Percentiles rank a stretch among this genome's conserved stretches.
Evolutionary conservation across 495 filamentous ascomycete genomes (phyloP).

Genomic region (Diplogelasinospora grovesii): DNA sequence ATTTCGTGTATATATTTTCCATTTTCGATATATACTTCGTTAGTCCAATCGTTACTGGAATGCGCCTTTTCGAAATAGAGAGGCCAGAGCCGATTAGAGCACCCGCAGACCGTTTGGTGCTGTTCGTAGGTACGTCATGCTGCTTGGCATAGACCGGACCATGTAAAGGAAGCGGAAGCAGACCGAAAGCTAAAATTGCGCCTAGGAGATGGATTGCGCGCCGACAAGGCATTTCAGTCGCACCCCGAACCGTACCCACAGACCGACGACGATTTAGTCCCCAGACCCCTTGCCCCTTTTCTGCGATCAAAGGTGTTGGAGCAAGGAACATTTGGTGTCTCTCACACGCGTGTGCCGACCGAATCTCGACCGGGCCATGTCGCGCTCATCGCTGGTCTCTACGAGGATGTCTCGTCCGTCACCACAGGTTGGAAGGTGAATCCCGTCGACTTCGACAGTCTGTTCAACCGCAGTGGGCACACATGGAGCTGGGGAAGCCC

Average conservation of each 20-base stretch:
- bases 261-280: slow-evolving; percentile 46
- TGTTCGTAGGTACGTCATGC: slow-evolving; percentile 73
- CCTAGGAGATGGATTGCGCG: slow-evolving; percentile 83
- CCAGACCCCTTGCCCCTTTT: slow-evolving; percentile 83
- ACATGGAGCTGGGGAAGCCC: slow-evolving; percentile 99
- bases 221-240: slow-evolving; percentile 96
- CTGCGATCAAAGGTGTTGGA: slow-evolving; percentile 80
- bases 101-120: slow-evolving; percentile 82
- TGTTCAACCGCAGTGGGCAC: slow-evolving; percentile 94
- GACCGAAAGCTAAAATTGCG: no score
- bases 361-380: slow-evolving; percentile 98
- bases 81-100: slow-evolving; percentile 53
- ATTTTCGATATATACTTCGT: slow-evolving; percentile 99
- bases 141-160: not conserved
- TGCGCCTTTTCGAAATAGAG: slow-evolving; percentile 72
- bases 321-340: slow-evolving; percentile 97
- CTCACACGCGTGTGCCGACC: slow-evolving; percentile 94
- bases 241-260: slow-evolving; percentile 83
- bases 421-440: slow-evolving; percentile 99
- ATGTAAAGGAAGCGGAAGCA: no score
- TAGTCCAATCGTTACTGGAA: slow-evolving; percentile 93
- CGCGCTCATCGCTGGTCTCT: slow-evolving; percentile 92
- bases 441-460: slow-evolving; percentile 96
- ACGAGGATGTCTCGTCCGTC: slow-evolving; percentile 97
- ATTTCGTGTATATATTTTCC: slow-evolving; percentile 88